A percentile compares a stretch with the other conserved stretches of the same genome.
phyloP scores from a whole-genome alignment of 2,329 filamentous ascomycete species.

The Truncatella angustata region DNA sequence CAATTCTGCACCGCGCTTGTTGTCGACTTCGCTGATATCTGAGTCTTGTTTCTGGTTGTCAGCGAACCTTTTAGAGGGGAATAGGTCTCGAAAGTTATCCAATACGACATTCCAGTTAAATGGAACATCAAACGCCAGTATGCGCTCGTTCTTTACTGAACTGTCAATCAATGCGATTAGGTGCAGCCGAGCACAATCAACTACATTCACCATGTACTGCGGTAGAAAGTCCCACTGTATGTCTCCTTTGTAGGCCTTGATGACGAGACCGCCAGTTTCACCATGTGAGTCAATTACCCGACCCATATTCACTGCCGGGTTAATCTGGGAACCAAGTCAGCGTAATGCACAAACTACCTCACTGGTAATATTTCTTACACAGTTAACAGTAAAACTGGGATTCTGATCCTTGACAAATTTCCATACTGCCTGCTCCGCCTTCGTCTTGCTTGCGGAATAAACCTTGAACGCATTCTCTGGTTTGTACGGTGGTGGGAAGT shows the following conservation, averaged over 20 bases:
- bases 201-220: slow-evolving; percentile 2
- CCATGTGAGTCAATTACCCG: background rate
- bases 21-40: background rate
- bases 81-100: background rate
- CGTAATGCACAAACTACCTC: slow-evolving; percentile 10
- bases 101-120: slow-evolving; percentile 8
- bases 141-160: background rate
- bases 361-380: slow-evolving; percentile 13
- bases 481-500: slow-evolving; percentile 25
- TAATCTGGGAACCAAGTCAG: background rate
- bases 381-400: slow-evolving; percentile 23
- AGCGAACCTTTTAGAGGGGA: background rate
- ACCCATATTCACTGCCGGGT: background rate
- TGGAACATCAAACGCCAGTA: slow-evolving; percentile 2
- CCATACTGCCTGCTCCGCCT: slow-evolving; percentile 29
- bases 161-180: slow-evolving; percentile 5
- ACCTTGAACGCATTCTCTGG: slow-evolving; percentile 12
- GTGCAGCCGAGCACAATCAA: slow-evolving; percentile 6
- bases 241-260: background rate
- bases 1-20: background rate
- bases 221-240: background rate
- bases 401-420: slow-evolving; percentile 24
- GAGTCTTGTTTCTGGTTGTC: background rate
- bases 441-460: slow-evolving; percentile 31
- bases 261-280: background rate